Conservation (phyloP, 768 basidiomycete genomes). For the Gloeopeniophorella convolvens region DNA sequence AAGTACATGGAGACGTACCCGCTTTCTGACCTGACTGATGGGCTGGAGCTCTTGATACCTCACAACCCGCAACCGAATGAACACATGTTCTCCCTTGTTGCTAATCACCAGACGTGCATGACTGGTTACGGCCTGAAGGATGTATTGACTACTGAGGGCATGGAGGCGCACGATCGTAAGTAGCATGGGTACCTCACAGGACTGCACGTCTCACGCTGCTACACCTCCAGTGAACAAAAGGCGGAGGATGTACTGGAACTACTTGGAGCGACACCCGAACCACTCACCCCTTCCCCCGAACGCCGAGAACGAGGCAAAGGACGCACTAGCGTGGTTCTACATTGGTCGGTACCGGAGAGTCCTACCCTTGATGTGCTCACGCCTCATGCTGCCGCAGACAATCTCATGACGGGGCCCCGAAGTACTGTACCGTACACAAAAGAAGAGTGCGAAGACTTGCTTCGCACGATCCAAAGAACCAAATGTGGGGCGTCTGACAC, state of each 20-base stretch:
- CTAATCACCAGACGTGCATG: slow-evolving; percentile 43
- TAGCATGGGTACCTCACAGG: slow-evolving; percentile 21
- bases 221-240: slow-evolving; percentile 10
- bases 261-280: slow-evolving; percentile 41
- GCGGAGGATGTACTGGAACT: slow-evolving; percentile 48
- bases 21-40: slow-evolving; percentile 29
- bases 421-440: slow-evolving; percentile 50
- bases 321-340: slow-evolving; percentile 47
- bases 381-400: slow-evolving; percentile 34
- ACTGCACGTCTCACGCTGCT: slow-evolving; percentile 4
- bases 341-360: slow-evolving; percentile 26
- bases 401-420: slow-evolving; percentile 38
- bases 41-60: slow-evolving; percentile 40
- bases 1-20: slow-evolving; percentile 28
- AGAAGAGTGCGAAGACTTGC: slow-evolving; percentile 44
- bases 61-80: slow-evolving; percentile 23
- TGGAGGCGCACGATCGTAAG: slow-evolving; percentile 3
- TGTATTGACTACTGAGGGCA: slow-evolving; percentile 9
- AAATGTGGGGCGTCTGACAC: slow-evolving; percentile 7
- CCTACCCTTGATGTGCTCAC: neutral
- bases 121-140: slow-evolving; percentile 34
- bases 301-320: slow-evolving; percentile 40
- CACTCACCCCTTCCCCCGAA: slow-evolving; percentile 38
- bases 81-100: slow-evolving; percentile 32
- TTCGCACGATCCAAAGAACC: slow-evolving; percentile 25